Evolutionary conservation across 108 stramenopile genomes (phyloP), one percentile per base, ranked within the genome.

Genomic region (Pseudonitzschia multistriata): DNA sequence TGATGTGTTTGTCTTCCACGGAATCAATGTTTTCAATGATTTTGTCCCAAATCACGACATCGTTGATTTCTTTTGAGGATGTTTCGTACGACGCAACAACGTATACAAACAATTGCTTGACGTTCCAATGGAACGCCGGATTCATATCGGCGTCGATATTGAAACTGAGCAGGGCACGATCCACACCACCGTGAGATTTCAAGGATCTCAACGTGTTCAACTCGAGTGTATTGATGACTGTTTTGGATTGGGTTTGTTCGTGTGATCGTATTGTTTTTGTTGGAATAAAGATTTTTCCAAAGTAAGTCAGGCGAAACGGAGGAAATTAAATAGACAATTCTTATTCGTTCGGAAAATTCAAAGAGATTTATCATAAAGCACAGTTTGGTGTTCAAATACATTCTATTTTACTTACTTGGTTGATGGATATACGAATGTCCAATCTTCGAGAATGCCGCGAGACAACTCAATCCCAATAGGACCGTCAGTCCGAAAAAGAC

Each of bases 71-170:
- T 52, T 96, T 96, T 7, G 75, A 77, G 7, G 85, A 50, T 22
- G 94, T 95, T 5, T 85, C 81, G 76, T 97, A 99, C 19, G 87
- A 79, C 0, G 96, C 98, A 3, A 97, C 89, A 1, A 96, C 91
- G 49, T 93, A 97, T 4, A 94, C 93, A 77, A 97, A 96, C 13
- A 97, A 65, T 79, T 97, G 94, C 77, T 99, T 98, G 40, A 98
- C 85, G 69, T 99, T 99, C 98, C 98, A 99, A 77, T 99, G 96
- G 80, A 98, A 99, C 27, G 97, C 97, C 0, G 97, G 97, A 48
- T 71, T 70, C 78, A 99, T 82, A 66, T 99, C 98, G 37, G 92
- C 98, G 54, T 95, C 78, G 31, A 99, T 62, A 76, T 99, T 96
- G 75, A 99, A 96, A 40, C 79, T 85, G 15, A 99, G 71, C 17